Evolutionary conservation across 345 rosid genomes (phyloP), one percentile per base, ranked within the genome.

Genomic region (Durio zibethinus): DNA sequence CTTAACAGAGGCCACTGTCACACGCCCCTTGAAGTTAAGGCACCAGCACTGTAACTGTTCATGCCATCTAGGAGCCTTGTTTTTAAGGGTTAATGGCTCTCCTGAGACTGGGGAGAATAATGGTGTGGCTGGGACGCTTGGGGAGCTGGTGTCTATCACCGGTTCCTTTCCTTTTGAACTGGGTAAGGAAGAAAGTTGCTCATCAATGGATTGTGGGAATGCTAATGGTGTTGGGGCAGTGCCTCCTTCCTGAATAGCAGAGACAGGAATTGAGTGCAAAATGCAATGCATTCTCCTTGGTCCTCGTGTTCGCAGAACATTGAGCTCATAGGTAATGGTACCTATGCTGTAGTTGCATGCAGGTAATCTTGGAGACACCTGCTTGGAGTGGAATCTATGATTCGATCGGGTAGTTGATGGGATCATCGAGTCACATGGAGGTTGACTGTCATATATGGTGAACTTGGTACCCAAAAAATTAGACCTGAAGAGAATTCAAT

Each of bases 11-110:
- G 99, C 98, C 70, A 90, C 98, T 0, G 97, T 93, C 50, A 93
- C 98, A 35, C 98, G 94, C 38, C 94, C 98, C 52, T 87, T 86
- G 89, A 96, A 96, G 81, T 96, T 96, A 61, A 96, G 90, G 82
- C 98, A 96, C 98, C 97, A 92, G 74, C 99, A 96, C 63, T 93
- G 98, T 60, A 95, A 86, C 80, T 96, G 98, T 83, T 93, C 98
- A 16, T 96, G 97, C 99, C 99, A 96, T 83, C 99, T 87, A 29
- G 98, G 98, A 27, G 97, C 84, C 80, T 92, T 93, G 85, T 96
- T 96, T 79, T 87, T 96, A 20, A 96, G 96, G 80, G 87, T 82
- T 76, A 96, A 76, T 18, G 90, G 90, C 68, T 84, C 89, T 75
- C 69, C 79, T 53, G 83, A 83, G 68, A 85, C 84, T 42, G 82